phyloP scores from a whole-genome alignment of 2,329 filamentous ascomycete genomes.

The Fusarium begoniae region DNA sequence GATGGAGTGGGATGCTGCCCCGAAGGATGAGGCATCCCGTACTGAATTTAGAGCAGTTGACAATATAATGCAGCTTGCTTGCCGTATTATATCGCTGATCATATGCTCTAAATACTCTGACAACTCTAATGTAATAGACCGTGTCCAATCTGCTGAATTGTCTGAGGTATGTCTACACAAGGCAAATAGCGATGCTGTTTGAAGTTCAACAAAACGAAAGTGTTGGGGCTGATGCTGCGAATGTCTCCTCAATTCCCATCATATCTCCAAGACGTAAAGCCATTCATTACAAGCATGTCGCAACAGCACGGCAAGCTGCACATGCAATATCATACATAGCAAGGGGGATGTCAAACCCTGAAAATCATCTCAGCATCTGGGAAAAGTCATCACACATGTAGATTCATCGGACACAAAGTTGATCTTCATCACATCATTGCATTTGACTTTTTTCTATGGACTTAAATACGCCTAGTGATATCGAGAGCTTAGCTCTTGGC shows the following conservation, averaged over 20 bases:
- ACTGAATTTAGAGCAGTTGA: background rate
- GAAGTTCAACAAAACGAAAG: background rate
- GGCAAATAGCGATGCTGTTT: background rate
- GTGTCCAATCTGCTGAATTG: no score
- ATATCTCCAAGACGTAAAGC: background rate
- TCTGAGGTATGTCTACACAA: background rate
- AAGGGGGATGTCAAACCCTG: no score
- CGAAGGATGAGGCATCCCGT: background rate
- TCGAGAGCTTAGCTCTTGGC: conserved; percentile 70
- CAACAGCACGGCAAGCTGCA: background rate
- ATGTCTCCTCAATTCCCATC: background rate
- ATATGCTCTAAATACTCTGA: background rate
- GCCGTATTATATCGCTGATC: background rate
- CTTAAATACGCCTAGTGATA: conserved; percentile 12
- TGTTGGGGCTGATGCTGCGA: background rate
- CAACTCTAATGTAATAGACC: background rate
- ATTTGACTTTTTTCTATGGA: conserved; percentile 39
- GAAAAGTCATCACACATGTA: background rate
- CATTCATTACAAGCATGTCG: background rate
- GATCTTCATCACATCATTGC: conserved; percentile 32
- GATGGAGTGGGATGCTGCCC: background rate
- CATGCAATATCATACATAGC: no score
- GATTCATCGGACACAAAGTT: background rate
- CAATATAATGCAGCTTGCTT: background rate
- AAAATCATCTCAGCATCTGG: background rate